A percentile compares a stretch with the other conserved stretches of the same genome.
Evolutionary conservation across 2,329 filamentous ascomycete genomes (phyloP).

Genomic region (Cladosporium austrohemisphaericum): DNA sequence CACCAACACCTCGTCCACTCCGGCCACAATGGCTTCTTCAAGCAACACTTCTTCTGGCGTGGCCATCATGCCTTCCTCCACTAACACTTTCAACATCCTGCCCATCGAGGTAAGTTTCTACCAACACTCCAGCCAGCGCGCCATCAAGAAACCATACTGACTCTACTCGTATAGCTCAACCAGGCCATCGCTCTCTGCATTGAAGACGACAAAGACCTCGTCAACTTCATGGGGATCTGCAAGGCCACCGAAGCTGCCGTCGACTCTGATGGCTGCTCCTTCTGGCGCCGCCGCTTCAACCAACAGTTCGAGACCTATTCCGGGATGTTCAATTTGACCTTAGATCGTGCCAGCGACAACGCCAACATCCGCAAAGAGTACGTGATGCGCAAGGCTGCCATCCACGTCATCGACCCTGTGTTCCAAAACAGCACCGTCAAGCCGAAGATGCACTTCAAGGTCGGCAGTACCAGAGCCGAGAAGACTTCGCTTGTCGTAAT

Average conservation of each 20-base stretch:
- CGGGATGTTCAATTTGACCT: constrained; percentile 7
- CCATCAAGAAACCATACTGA: too few relatives aligned
- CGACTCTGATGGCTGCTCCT: constrained; percentile 37
- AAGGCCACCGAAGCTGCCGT: constrained; percentile 37
- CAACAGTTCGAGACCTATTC: constrained; percentile 37
- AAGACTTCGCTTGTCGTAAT: constrained; percentile 37
- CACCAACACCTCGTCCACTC: background rate
- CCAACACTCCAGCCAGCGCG: background rate
- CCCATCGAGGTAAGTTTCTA: constrained; percentile 26
- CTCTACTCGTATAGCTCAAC: constrained; percentile 33
- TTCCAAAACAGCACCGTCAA: constrained; percentile 3
- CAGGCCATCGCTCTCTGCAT: constrained; percentile 38
- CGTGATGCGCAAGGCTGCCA: constrained; percentile 27
- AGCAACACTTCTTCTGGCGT: background rate
- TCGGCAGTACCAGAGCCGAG: constrained; percentile 30
- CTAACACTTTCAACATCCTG: constrained; percentile 24
- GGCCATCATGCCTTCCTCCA: constrained; percentile 9
- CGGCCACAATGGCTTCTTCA: too few relatives aligned
- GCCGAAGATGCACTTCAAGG: constrained; percentile 26
- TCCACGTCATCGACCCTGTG: constrained; percentile 16
- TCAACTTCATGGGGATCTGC: constrained; percentile 41
- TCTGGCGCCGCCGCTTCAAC: constrained; percentile 48
- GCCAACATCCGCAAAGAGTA: constrained; percentile 37
- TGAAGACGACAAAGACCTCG: constrained; percentile 42
- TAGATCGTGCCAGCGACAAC: constrained; percentile 21